These are phyloP conservation scores for Posidonia oceanica DNA, from an alignment of 116 monocot species.

Conservation along the genomic window DNA sequence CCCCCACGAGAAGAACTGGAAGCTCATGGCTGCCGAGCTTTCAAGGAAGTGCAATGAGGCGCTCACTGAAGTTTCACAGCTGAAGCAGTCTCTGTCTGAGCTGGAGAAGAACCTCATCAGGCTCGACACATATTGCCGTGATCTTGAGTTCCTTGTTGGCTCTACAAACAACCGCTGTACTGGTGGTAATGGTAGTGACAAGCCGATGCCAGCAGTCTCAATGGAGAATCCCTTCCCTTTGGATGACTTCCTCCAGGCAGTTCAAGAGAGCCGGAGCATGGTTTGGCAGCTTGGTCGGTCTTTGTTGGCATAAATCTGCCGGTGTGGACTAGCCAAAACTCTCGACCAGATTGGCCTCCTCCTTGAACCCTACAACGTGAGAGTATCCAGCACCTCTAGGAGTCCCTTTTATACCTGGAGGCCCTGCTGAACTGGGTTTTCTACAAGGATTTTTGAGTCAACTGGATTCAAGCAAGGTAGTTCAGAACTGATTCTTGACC, in stretches of 20 bases:
- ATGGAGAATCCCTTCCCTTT: constrained; percentile 8
- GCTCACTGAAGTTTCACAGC: constrained; percentile 42
- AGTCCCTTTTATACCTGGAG: constrained; percentile 35
- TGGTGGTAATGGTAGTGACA: not conserved
- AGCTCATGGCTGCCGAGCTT: constrained; percentile 49
- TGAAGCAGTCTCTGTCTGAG: constrained; percentile 50
- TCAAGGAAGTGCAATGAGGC: constrained; percentile 77
- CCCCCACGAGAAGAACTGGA: constrained; percentile 28
- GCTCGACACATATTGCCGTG: constrained; percentile 41
- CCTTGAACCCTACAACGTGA: constrained; percentile 21
- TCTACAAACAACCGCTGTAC: not conserved
- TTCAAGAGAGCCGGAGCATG: constrained; percentile 36
- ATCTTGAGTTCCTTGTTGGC: constrained; percentile 20
- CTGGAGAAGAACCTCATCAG: constrained; percentile 52
- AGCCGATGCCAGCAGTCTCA: too few species aligned
- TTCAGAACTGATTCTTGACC: constrained; percentile 26
- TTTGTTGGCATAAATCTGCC: constrained; percentile 30
- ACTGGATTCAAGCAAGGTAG: constrained; percentile 17
- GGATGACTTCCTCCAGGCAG: constrained; percentile 43
- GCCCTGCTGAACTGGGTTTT: constrained; percentile 55
- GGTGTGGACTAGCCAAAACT: not conserved
- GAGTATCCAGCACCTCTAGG: constrained; percentile 7
- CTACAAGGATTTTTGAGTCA: constrained; percentile 62
- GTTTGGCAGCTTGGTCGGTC: constrained; percentile 45
- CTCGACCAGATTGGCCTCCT: constrained; percentile 16